Percentiles rank a stretch among this genome's conserved stretches.
Conservation (phyloP, 345 rosid species). For the Eucalyptus sp. region DNA sequence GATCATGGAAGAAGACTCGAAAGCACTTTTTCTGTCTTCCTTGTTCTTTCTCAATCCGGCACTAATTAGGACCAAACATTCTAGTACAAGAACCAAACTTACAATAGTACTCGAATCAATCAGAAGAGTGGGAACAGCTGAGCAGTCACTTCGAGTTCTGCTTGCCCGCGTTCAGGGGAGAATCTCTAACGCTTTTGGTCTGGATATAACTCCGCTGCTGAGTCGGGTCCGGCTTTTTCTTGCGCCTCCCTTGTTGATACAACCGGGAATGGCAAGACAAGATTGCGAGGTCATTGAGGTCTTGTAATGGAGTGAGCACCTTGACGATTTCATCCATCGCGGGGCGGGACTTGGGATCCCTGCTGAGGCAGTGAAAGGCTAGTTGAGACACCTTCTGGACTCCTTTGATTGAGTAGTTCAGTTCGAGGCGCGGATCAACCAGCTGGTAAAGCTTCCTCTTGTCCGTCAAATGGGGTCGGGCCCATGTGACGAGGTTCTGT, state of each 20-base stretch:
- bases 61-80: not conserved
- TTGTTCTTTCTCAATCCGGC: not conserved
- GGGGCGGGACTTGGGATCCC: slow-evolving; percentile 69
- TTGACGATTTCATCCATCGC: slow-evolving; percentile 61
- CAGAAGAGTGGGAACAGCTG: not conserved
- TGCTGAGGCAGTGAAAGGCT: slow-evolving; percentile 52
- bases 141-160: slow-evolving; percentile 29
- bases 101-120: slow-evolving; percentile 3
- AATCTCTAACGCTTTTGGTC: slow-evolving; percentile 34
- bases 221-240: slow-evolving; percentile 40
- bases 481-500: slow-evolving; percentile 88
- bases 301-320: slow-evolving; percentile 51
- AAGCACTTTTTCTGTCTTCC: not conserved
- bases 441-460: slow-evolving; percentile 66
- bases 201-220: slow-evolving; percentile 11
- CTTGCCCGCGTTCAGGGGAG: slow-evolving; percentile 44
- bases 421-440: slow-evolving; percentile 84
- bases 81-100: slow-evolving; percentile 5
- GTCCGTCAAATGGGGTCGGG: slow-evolving; percentile 73
- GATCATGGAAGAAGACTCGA: not conserved
- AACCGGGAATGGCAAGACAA: slow-evolving; percentile 44
- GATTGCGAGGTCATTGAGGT: slow-evolving; percentile 55
- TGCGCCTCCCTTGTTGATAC: slow-evolving; percentile 58
- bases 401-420: slow-evolving; percentile 71
- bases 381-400: slow-evolving; percentile 66